phyloP scores from a whole-genome alignment of 1,139 yeast genomes.

The Tardiomyces blankii region DNA sequence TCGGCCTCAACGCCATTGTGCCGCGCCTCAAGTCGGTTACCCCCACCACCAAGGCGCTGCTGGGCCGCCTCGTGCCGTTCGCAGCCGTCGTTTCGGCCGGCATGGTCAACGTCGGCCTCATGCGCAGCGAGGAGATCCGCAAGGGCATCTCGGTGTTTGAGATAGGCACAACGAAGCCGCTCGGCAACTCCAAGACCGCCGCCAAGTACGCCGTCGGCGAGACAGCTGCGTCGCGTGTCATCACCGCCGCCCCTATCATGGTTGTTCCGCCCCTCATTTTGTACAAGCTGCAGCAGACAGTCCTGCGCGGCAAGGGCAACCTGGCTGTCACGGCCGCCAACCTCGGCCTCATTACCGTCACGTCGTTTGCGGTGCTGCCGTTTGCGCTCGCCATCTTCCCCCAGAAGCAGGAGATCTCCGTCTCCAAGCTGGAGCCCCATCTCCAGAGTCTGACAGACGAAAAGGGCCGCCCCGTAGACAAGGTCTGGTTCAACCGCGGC shows the following conservation, averaged over 20 bases:
- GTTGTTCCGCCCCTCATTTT: slow-evolving; percentile 83
- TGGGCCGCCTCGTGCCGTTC: slow-evolving; percentile 86
- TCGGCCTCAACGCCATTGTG: slow-evolving; percentile 81
- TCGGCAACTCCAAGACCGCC: slow-evolving; percentile 77
- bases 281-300: slow-evolving; percentile 59
- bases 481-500: slow-evolving; percentile 86
- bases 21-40: slow-evolving; percentile 61
- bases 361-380: slow-evolving; percentile 82
- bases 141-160: slow-evolving; percentile 79
- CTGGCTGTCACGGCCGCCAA: slow-evolving; percentile 54
- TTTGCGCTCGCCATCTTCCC: slow-evolving; percentile 95
- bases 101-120: slow-evolving; percentile 80
- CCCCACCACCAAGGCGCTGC: slow-evolving; percentile 57
- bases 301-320: slow-evolving; percentile 41
- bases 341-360: slow-evolving; percentile 71
- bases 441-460: slow-evolving; percentile 51
- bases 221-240: slow-evolving; percentile 89
- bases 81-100: slow-evolving; percentile 98
- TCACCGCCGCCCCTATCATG: slow-evolving; percentile 96
- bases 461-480: slow-evolving; percentile 46
- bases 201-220: slow-evolving; percentile 92
- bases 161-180: slow-evolving; percentile 33
- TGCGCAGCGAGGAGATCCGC: slow-evolving; percentile 90
- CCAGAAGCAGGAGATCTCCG: slow-evolving; percentile 58
- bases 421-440: slow-evolving; percentile 48